A percentile compares a stretch with the other conserved stretches of the same genome.
Evolutionary conservation across 257 asterid species (phyloP).

Genomic region (Scutellaria baicalensis): DNA sequence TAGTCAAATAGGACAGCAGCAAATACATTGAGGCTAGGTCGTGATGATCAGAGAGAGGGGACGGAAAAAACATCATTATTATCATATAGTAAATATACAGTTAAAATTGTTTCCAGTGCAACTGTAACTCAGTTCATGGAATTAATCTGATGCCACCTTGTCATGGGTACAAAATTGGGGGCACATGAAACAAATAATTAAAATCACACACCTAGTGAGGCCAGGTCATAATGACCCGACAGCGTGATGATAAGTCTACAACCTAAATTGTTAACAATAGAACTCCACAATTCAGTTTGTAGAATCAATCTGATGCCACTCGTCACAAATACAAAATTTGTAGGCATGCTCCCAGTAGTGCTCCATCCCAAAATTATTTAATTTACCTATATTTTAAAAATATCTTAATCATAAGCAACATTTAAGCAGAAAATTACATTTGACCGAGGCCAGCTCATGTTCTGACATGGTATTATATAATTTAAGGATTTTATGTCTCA

Average conservation of each 20-base stretch:
- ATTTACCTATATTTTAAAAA: background rate
- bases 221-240: too few relatives aligned
- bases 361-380: background rate
- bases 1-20: background rate
- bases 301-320: background rate
- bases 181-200: background rate
- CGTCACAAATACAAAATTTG: background rate
- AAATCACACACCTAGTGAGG: background rate
- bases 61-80: background rate
- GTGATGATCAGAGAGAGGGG: background rate
- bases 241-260: too few relatives aligned
- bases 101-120: background rate
- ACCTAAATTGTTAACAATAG: too few relatives aligned
- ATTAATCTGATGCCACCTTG: constrained; percentile 1
- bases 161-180: background rate
- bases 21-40: background rate
- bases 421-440: background rate
- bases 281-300: too few relatives aligned
- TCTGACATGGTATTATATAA: background rate
- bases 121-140: background rate
- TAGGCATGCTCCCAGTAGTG: background rate
- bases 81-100: background rate
- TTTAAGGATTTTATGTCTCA: background rate
- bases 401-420: background rate
- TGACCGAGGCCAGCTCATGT: background rate